Percentiles rank a stretch among this genome's conserved stretches.
phyloP scores from a whole-genome alignment of 345 rosid genomes.

The Brassica rapa region DNA sequence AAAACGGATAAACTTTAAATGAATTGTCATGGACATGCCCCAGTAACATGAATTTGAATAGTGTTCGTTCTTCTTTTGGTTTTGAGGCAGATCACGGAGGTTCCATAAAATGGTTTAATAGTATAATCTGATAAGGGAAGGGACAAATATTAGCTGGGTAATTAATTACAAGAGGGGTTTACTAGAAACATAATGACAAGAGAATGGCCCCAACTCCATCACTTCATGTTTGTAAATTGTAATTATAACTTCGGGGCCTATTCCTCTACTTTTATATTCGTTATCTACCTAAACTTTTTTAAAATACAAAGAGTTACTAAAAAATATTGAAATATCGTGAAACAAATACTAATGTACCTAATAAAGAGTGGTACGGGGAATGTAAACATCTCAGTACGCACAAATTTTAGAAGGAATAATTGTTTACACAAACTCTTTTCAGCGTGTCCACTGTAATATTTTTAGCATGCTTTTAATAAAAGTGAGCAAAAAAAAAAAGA shows the following conservation, averaged over 20 bases:
- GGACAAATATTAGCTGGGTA: constrained; percentile 8
- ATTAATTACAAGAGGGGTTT: constrained; percentile 23
- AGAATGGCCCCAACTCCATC: constrained; percentile 37
- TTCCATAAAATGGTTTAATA: neutral
- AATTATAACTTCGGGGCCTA: constrained; percentile 16
- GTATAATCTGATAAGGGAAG: constrained; percentile 2
- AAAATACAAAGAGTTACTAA: neutral
- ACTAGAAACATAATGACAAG: constrained; percentile 32
- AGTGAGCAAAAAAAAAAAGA: neutral
- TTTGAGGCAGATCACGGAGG: neutral
- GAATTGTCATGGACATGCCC: neutral
- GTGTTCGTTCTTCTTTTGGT: neutral
- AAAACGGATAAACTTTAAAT: neutral
- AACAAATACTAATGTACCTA: neutral
- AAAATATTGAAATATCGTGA: neutral
- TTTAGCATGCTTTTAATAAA: constrained; percentile 27
- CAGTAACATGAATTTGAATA: neutral
- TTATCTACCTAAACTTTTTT: constrained; percentile 12
- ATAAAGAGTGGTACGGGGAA: constrained; percentile 16
- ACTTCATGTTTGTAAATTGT: constrained; percentile 18
- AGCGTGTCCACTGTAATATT: constrained; percentile 18
- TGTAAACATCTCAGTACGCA: constrained; percentile 28
- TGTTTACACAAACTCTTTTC: constrained; percentile 14
- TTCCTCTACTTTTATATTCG: constrained; percentile 1
- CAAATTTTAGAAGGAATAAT: neutral